Evolutionary conservation across 768 basidiomycete species (phyloP), one percentile per base, ranked within the genome.

Genomic region (Leucocoprinus birnbaumii): DNA sequence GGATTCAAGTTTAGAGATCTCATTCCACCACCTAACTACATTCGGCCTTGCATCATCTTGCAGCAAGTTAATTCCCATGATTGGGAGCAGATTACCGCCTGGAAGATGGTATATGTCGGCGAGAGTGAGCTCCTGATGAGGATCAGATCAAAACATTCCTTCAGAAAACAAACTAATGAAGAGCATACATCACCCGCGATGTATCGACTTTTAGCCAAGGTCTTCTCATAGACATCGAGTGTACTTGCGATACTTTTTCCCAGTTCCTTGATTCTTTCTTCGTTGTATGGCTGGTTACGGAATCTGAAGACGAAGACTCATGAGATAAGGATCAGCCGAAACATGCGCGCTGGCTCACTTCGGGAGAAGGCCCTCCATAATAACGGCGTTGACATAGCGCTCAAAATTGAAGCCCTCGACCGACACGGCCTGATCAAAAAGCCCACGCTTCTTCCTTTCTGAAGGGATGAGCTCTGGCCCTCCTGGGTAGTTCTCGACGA

Each of bases 191-290:
- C 71, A 1, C 83, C 83, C 13, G 76, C 80, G 37, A 85, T 62
- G 64, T 81, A 85, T 59, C 73, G 75, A 54, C 79, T 76, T 63
- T 80, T 85, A 22, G 72, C 64, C 26, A 88, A 71, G 54, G 86
- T 80, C 11, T 59, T 54, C 34, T 83, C 80, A 62, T 80, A 82
- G 1, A 65, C 78, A 25, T 71, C 68, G 11, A 82, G 67, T 53
- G 70, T 74, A 1, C 54, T 62, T 31, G 69, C 66, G 9, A 77
- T 66, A 19, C 58, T 53, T n/a, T 37, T 27, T 10, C 59, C 55
- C 26, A 62, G 57, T 16, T 54, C 55, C 52, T 64, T 60, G 22
- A 59, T 63, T 31, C 53, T 61, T 1, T 43, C 69, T 51, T 66
- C 59, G 65, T 75, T 70, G n/a, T 72, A 38, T 38, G 45, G 18